Base-by-base conservation (phyloP, 805 yeast genomes). In the Spathaspora passalidarum region DNA sequence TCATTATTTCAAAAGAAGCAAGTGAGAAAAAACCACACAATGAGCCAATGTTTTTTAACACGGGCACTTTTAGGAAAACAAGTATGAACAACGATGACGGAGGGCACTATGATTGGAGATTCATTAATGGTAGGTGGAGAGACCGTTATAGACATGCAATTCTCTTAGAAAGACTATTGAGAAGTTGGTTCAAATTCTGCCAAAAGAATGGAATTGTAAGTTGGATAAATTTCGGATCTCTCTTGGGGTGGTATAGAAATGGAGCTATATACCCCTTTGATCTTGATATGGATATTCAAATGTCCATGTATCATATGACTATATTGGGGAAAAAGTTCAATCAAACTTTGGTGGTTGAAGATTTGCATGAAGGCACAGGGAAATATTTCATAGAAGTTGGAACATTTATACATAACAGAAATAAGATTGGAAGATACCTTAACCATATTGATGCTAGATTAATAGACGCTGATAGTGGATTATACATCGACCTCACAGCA, bases 81-180 rank as follows among this genome's bases (percentile, higher is more conserved):
- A 9, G 9, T 9, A 22, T 9, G 9, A 63, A 61, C 23, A 71
- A 68, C 46, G 72, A 72, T 41, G 48, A 55, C 51, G 81, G 82
- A 16, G 72, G 74, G 58, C 86, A 82, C 57, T 78, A 79, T 52
- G 87, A 82, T 57, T 75, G 74, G 70, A 61, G 85, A 45, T 82
- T 82, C 49, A 82, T 79, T 65, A 74, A 73, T 50, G 84, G 82
- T 11, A 70, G 9, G 25, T 22, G 6, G 9, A 50, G 29, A 43
- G 49, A 50, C 14, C 42, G 61, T 26, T 46, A 58, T 16, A 29
- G 16, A 11, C 8, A n/a, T 29, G 52, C 50, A 32, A 57, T 58
- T 14, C 51, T 59, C 20, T 52, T 59, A 34, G 60, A 59, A 38
- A 51, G 63, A 34, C 35, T 62, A 5, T 47, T 61, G 21, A 48